Evolutionary conservation across 192 early-diverging fungal genomes (phyloP).

Genomic region (Rhizoclosmatium sp.): DNA sequence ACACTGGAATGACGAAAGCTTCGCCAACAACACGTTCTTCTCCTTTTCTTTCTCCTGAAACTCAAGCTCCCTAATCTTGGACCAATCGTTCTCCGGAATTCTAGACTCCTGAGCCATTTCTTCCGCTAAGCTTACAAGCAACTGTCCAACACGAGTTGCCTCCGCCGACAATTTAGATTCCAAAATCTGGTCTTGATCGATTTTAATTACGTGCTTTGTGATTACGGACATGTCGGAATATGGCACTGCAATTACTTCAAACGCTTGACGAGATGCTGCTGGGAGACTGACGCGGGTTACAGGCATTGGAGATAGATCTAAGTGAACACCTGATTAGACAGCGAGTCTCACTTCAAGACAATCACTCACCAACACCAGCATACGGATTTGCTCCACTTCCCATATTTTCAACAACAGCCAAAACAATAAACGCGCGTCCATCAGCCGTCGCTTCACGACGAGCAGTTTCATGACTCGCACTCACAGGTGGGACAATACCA

Average conservation of each 20-base stretch:
- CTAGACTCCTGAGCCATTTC: conserved; percentile 42
- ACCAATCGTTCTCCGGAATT: conserved; percentile 80
- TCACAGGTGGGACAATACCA: conserved; percentile 46
- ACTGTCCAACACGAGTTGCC: conserved; percentile 8
- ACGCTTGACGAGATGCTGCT: conserved; percentile 27
- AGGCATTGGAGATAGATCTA: conserved; percentile 64
- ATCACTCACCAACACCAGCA: conserved; percentile 14
- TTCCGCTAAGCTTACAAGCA: conserved; percentile 28
- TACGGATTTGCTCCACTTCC: conserved; percentile 3
- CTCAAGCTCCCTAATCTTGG: conserved; percentile 85
- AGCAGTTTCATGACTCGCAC: conserved; percentile 2
- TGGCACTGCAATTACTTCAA: conserved; percentile 54
- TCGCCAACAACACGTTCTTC: conserved; percentile 60
- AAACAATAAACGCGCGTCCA: conserved; percentile 39
- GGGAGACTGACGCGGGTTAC: conserved; percentile 59
- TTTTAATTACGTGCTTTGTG: conserved; percentile 62
- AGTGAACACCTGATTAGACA: neutral
- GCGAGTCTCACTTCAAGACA: neutral
- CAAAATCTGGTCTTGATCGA: conserved; percentile 41
- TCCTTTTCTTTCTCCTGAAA: conserved; percentile 79
- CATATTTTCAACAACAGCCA: conserved; percentile 43
- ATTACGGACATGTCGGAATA: conserved; percentile 66
- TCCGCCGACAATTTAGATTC: neutral
- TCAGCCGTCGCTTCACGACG: conserved; percentile 20
- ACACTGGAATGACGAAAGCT: conserved; percentile 70